A percentile compares a stretch with the other conserved stretches of the same genome.
phyloP scores from a whole-genome alignment of 345 rosid species.

The Fremontodendron californicum region DNA sequence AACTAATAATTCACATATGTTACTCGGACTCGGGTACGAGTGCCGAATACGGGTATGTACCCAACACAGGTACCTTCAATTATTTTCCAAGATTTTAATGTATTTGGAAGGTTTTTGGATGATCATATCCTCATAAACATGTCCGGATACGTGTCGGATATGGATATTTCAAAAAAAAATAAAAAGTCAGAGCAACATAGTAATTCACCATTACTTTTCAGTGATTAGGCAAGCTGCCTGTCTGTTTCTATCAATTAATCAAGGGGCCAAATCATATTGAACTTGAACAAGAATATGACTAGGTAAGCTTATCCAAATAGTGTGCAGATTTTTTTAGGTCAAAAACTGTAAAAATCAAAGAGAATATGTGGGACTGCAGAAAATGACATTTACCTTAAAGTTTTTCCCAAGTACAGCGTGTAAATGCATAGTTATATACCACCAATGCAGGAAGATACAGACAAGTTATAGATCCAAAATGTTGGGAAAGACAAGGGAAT shows the following conservation, averaged over 20 bases:
- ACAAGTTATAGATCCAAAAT: not conserved
- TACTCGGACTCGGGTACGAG: too few species aligned
- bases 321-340: not conserved
- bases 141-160: too few species aligned
- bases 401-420: not conserved
- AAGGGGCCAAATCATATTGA: not conserved
- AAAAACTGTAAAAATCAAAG: not conserved
- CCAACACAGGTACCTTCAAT: too few species aligned
- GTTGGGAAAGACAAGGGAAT: not conserved
- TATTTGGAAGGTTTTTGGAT: too few species aligned
- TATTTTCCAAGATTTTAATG: too few species aligned
- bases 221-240: not conserved
- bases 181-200: too few species aligned
- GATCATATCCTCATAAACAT: too few species aligned
- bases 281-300: not conserved
- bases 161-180: too few species aligned
- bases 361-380: constrained; percentile 4
- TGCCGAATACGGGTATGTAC: too few species aligned
- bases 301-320: constrained; percentile 2
- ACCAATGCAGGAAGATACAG: constrained; percentile 14
- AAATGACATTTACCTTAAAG: constrained; percentile 21
- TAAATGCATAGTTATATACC: not conserved
- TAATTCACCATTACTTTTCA: not conserved
- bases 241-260: not conserved
- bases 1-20: too few species aligned